Base-by-base conservation (phyloP, 2,329 filamentous ascomycete genomes). In the Lasiodiplodia hormozganensis region DNA sequence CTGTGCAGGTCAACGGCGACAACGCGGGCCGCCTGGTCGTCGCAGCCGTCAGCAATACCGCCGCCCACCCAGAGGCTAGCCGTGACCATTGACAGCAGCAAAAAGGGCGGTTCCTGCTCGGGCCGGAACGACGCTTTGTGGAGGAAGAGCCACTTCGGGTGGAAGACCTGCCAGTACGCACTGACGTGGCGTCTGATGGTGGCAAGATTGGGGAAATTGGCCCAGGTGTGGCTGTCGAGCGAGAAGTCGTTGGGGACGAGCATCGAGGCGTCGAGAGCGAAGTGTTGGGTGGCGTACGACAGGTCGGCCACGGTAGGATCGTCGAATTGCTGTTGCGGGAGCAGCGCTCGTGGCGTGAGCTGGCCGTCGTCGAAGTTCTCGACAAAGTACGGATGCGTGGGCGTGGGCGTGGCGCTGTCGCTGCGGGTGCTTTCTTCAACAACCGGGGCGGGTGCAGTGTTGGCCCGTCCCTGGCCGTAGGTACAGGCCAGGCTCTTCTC, bases 41-140 rank as follows among this genome's bases (percentile, higher is more conserved):
- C 43, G 54, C 54, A 40, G 28, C 3, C 43, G n/a, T 21, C 43
- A 11, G 7, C 43, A 21, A 10, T 2, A 10, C 7, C 43, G 2
- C n/a, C 8, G 18, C 40, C 43, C 43, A 43, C 10, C 65, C 56
- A 68, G n/a, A 68, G 40, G 28, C 56, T 57, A 8, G 56, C 60
- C 54, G 60, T 68, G 21, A 68, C 54, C 38, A 68, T 57, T 8
- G 65, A 68, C 12, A 60, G 65, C 28, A 68, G 40, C 11, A 68
- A 34, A 23, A 68, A 60, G 23, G 65, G 65, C 28, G 56, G 34
- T 16, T 68, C 65, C n/a, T 31, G 54, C 56, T 62, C 54, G n/a
- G 47, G 31, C 4, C 28, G 43, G 31, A 68, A 68, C 31, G 65
- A 60, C 7, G 43, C 25, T 7, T 68, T 62, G 65, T 67, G 65